Percentiles rank a stretch among this genome's conserved stretches.
Evolutionary conservation across 208 protist species (phyloP).

Genomic region (Trypanosoma boissoni): DNA sequence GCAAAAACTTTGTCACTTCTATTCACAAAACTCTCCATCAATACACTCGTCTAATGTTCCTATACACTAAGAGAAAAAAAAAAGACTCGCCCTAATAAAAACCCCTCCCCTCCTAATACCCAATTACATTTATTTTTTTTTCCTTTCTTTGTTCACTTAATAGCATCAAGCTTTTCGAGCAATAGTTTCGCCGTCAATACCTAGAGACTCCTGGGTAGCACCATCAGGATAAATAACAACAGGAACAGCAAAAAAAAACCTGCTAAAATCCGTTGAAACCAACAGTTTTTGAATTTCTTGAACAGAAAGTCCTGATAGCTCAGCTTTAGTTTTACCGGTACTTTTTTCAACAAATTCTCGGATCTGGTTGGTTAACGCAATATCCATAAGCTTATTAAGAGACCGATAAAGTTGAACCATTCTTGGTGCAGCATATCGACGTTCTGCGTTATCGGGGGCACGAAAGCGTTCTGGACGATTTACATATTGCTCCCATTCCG

Average conservation of each 20-base stretch:
- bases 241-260: slow-evolving; percentile 72
- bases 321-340: slow-evolving; percentile 17
- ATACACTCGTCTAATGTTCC: no score
- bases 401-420: slow-evolving; percentile 89
- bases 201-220: slow-evolving; percentile 43
- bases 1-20: no score
- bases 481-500: slow-evolving; percentile 91
- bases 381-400: slow-evolving; percentile 82
- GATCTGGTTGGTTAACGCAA: slow-evolving; percentile 74
- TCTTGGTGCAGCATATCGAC: slow-evolving; percentile 74
- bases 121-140: not conserved
- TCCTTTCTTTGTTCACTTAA: not conserved
- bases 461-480: slow-evolving; percentile 84
- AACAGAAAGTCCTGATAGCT: slow-evolving; percentile 37
- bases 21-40: no score
- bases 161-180: slow-evolving; percentile 10
- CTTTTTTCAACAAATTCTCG: slow-evolving; percentile 21
- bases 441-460: slow-evolving; percentile 70
- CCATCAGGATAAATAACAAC: slow-evolving; percentile 82
- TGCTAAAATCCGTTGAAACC: slow-evolving; percentile 39
- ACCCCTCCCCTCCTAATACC: not conserved
- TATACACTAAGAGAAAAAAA: slow-evolving; percentile 20
- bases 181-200: slow-evolving; percentile 42
- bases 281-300: slow-evolving; percentile 59
- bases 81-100: slow-evolving; percentile 2